Evolutionary conservation across 2,329 filamentous ascomycete genomes (phyloP), one percentile per base, ranked within the genome.

Genomic region (Ophiocordyceps sinensis): DNA sequence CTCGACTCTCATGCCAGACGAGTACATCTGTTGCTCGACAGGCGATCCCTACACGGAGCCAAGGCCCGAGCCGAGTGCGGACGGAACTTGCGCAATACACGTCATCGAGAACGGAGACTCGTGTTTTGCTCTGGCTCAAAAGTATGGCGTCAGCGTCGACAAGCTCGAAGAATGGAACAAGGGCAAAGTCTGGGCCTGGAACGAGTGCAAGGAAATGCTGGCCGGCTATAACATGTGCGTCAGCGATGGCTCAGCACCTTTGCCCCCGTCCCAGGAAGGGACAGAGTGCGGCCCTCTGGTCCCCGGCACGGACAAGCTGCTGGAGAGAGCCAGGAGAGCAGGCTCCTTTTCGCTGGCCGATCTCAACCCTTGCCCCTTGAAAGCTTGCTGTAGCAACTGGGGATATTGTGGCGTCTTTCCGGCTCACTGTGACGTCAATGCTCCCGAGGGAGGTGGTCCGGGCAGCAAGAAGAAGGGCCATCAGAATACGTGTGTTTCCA

Each of bases 401-500:
- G 41, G 37, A 6, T 40, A 37, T 28, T 40, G 41, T 17, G 41
- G 37, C 26, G 41, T 43, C 4, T 43, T 37, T 13, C 38, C 38
- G 11, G 37, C 37, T 11, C 38, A 43, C 19, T 43, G 41, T 14
- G 32, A 43, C 4, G 26, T 36, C 15, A 38, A 43, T 11, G 11
- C 21, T 4, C 41, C 41, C 2, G 1, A 15, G 5, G 40, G 35
- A 4, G 40, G 41, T 28, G 38, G 38, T 1, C 37, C 37, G 1
- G 38, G 37, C 4, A 61, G 58, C 0, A 41, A 43, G 1, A 11
- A 34, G 10, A 40, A 37, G 14, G 41, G 37, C 11, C 29, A 28
- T n/a, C 28, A 40, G 13, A 47, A 44, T 10, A 51, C 44, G 1
- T 54, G 52, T 37, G 45, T 51, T 8, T 53, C 52, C 8, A 56